Conservation (phyloP, 352 stramenopile species). For the Globisporangium recalcitrans region DNA sequence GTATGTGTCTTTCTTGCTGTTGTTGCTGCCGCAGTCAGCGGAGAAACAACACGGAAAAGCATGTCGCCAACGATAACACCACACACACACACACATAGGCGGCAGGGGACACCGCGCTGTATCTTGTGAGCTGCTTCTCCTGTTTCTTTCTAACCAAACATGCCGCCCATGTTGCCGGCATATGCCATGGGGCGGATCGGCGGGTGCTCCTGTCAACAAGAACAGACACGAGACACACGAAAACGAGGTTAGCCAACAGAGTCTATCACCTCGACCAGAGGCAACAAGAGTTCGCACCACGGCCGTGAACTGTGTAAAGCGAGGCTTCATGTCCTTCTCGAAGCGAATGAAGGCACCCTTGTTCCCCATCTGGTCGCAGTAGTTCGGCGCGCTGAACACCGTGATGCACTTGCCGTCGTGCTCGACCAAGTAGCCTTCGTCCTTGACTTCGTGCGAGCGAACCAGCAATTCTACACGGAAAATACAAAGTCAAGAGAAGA, state of each 20-base stretch:
- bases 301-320: conserved; percentile 94
- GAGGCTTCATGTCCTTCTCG: conserved; percentile 91
- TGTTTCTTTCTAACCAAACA: conserved; percentile 60
- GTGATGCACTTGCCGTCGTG: conserved; percentile 99
- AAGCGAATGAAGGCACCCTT: conserved; percentile 99
- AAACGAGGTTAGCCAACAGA: conserved; percentile 3
- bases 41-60: neutral
- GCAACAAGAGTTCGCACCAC: conserved; percentile 53
- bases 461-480: conserved; percentile 91
- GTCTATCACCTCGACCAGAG: neutral
- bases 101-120: neutral
- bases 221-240: neutral
- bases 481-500: conserved; percentile 6
- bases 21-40: neutral
- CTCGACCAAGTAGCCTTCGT: conserved; percentile 99
- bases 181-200: conserved; percentile 88
- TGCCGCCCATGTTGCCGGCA: conserved; percentile 86
- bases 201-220: conserved; percentile 66
- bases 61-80: neutral
- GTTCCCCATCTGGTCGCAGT: conserved; percentile 99
- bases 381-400: conserved; percentile 99
- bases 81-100: neutral
- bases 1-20: neutral
- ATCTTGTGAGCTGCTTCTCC: neutral
- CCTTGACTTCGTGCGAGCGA: conserved; percentile 98